Evolutionary conservation across 768 basidiomycete genomes (phyloP), one percentile per base, ranked within the genome.

Genomic region (Megacollybia marginata): DNA sequence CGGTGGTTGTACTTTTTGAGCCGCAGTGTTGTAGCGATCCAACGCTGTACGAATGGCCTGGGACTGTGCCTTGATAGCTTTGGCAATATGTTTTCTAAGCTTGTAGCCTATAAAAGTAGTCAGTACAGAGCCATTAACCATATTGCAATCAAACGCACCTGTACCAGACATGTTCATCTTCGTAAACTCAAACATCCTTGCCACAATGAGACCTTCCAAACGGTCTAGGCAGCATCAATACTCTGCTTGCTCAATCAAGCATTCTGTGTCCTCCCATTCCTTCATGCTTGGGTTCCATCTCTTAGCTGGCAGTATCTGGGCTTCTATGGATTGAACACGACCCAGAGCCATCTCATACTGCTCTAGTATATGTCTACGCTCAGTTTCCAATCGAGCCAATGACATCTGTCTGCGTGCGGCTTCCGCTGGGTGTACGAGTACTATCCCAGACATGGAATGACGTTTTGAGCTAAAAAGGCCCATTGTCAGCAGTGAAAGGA

Each of bases 31-130:
- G 52, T 55, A 55, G 3, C 28, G 9, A 0, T 45, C 34, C 5
- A 59, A 38, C 1, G 57, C 56, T 4, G 32, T 52, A 6, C 45
- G 44, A 9, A 62, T 61, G 1, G 50, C 48, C 19, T 57, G 23
- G 8, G 51, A 51, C 1, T 51, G 45, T 2, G 50, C 43, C 31
- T 54, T 40, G 5, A 59, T 33, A 6, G 57, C 55, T 18, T 51
- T 56, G 1, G 38, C 45, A 12, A 57, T 45, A 13, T 58, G 45
- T 36, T 58, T 48, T 5, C 55, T 52, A 28, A 56, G 35, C 38
- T 53, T 52, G 47, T 58, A 58, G 0, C 55, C 57, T 54, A 44
- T 32, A 36, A 36, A 36, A 36, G 35, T 10, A 36, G 16, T 36
- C 10, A 10, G 10, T 10, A 36, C 16, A 10, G 35, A 10, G 35